Evolutionary conservation across 169 alveolate species (phyloP).

Genomic region (Plasmodium gonderi): DNA sequence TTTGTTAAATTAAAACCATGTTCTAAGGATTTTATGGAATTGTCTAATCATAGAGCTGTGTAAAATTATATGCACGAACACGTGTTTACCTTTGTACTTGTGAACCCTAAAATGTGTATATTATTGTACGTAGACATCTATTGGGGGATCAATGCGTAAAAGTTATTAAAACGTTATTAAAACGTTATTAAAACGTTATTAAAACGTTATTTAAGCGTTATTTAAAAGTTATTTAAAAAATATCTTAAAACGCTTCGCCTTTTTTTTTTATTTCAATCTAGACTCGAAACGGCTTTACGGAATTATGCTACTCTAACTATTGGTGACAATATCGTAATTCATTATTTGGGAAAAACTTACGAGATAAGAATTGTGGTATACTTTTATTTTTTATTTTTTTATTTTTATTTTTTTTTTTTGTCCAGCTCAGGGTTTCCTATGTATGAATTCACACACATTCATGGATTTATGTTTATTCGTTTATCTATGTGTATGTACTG

Average conservation of each 20-base stretch:
- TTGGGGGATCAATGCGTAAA: not conserved
- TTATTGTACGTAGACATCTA: not conserved
- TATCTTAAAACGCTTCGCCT: too few species aligned
- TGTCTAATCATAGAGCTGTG: slow-evolving; percentile 96
- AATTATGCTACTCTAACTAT: slow-evolving; percentile 92
- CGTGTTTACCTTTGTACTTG: not conserved
- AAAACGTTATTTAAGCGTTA: too few species aligned
- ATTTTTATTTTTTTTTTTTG: not conserved
- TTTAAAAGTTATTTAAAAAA: too few species aligned
- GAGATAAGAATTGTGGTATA: slow-evolving; percentile 90
- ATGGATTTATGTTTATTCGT: not conserved
- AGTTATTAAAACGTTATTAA: too few species aligned
- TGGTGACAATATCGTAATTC: slow-evolving; percentile 93
- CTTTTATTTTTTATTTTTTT: slow-evolving; percentile 5
- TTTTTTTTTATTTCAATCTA: slow-evolving; percentile 64
- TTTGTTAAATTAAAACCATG: slow-evolving; percentile 94
- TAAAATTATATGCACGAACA: slow-evolving; percentile 28
- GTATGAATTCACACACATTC: not conserved
- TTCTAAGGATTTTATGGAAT: slow-evolving; percentile 92
- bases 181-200: too few species aligned
- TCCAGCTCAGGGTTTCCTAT: not conserved
- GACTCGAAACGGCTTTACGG: slow-evolving; percentile 90
- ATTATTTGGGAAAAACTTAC: slow-evolving; percentile 90
- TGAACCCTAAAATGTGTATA: not conserved
- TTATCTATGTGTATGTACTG: not conserved